Conservation (phyloP, 257 asterid species). For the Orobanche coerulescens region DNA sequence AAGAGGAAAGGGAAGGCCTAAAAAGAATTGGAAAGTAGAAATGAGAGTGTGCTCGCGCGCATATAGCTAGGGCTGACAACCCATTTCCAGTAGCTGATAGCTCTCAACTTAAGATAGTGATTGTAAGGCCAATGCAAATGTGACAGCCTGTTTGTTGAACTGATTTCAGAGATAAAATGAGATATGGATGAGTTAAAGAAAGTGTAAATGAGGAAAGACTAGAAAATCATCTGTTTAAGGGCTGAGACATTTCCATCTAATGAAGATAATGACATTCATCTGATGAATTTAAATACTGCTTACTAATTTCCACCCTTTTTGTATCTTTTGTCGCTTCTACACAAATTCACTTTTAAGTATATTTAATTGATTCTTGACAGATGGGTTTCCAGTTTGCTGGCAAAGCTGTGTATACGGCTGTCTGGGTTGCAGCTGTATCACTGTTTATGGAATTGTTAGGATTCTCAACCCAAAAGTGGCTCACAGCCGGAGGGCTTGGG, state of each 20-base stretch:
- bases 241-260: conserved; percentile 1
- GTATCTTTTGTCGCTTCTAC: neutral
- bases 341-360: conserved; percentile 9
- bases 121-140: conserved; percentile 4
- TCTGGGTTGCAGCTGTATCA: conserved; percentile 94
- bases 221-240: conserved; percentile 6
- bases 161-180: conserved; percentile 8
- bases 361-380: conserved; percentile 39
- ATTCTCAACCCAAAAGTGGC: conserved; percentile 95
- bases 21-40: too few species aligned
- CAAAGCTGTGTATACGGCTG: conserved; percentile 79
- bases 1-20: too few species aligned
- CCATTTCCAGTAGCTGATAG: neutral
- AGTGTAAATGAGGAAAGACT: neutral
- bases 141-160: conserved; percentile 1
- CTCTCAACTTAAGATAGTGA: neutral
- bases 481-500: conserved; percentile 99
- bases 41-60: too few species aligned
- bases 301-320: neutral
- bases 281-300: conserved; percentile 1
- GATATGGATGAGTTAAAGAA: conserved; percentile 1
- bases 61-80: too few species aligned
- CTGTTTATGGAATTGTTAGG: conserved; percentile 98
- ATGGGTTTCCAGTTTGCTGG: conserved; percentile 99
- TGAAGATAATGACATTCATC: neutral